Evolutionary conservation across 192 early-diverging fungal species (phyloP).

Genomic region (Coemansia sp.): DNA sequence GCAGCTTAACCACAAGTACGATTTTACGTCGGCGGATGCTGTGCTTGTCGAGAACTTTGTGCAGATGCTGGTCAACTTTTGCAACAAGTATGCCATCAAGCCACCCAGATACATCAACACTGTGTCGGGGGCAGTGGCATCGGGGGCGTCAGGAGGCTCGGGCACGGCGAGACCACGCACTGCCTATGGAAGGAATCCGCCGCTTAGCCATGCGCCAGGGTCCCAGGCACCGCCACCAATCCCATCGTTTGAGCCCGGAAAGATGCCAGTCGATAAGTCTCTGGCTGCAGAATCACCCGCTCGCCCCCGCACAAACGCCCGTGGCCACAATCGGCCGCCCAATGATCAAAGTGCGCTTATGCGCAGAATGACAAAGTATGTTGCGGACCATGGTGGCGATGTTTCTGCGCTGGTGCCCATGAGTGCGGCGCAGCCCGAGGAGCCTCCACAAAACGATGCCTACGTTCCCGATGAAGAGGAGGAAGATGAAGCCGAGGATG

Average conservation of each 20-base stretch:
- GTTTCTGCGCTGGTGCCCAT: slow-evolving; percentile 45
- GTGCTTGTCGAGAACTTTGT: slow-evolving; percentile 46
- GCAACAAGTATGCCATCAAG: slow-evolving; percentile 46
- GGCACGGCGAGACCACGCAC: slow-evolving; percentile 34
- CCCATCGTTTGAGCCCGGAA: slow-evolving; percentile 27
- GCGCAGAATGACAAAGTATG: slow-evolving; percentile 53
- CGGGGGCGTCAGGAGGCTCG: slow-evolving; percentile 19
- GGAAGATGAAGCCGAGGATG: slow-evolving; percentile 43
- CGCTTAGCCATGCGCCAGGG: slow-evolving; percentile 1
- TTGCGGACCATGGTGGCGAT: slow-evolving; percentile 48
- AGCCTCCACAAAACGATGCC: not conserved
- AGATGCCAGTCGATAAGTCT: slow-evolving; percentile 6
- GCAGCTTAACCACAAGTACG: slow-evolving; percentile 46
- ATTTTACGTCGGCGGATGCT: slow-evolving; percentile 43
- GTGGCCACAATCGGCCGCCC: slow-evolving; percentile 21
- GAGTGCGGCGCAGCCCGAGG: slow-evolving; percentile 32
- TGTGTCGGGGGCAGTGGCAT: slow-evolving; percentile 16
- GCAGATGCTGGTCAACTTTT: slow-evolving; percentile 49
- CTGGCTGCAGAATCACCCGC: slow-evolving; percentile 8
- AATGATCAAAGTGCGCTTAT: slow-evolving; percentile 47
- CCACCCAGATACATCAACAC: slow-evolving; percentile 48
- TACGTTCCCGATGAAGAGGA: slow-evolving; percentile 17
- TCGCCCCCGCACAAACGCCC: slow-evolving; percentile 28
- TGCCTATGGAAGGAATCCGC: slow-evolving; percentile 15
- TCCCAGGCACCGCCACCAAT: slow-evolving; percentile 20